Evolutionary conservation across 495 filamentous ascomycete genomes (phyloP).

Genomic region (Emericellopsis terricola): DNA sequence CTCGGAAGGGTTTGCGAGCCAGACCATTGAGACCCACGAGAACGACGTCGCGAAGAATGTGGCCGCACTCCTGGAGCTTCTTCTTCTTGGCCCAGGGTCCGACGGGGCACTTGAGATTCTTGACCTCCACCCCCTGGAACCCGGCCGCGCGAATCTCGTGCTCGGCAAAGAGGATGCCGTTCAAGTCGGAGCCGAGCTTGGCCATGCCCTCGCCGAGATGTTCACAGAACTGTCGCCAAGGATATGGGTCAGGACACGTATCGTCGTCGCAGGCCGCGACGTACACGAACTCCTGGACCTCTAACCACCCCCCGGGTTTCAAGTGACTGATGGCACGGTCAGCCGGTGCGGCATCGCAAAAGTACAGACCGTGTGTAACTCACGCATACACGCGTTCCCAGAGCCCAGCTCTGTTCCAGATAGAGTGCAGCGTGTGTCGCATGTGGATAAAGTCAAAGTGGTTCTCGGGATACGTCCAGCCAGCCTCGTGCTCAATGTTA

Average conservation of each 20-base stretch:
- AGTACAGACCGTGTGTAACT: too few relatives aligned
- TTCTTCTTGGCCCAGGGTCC: conserved; percentile 16
- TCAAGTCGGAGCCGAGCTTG: conserved; percentile 10
- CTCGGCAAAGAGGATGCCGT: conserved; percentile 7
- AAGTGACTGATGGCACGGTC: conserved; percentile 12
- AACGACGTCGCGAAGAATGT: conserved; percentile 14
- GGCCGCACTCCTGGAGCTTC: conserved; percentile 13
- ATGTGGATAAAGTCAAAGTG: conserved; percentile 22
- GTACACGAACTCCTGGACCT: conserved; percentile 29
- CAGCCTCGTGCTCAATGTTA: conserved; percentile 18
- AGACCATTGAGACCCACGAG: conserved; percentile 19
- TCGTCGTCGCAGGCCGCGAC: conserved; percentile 24
- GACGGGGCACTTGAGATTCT: conserved; percentile 13
- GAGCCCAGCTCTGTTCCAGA: conserved; percentile 22
- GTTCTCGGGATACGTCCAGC: conserved; percentile 26
- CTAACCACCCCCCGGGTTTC: conserved; percentile 35
- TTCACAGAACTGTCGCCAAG: conserved; percentile 15
- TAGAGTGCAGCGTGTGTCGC: conserved; percentile 19
- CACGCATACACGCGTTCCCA: conserved; percentile 14
- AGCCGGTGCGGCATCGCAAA: neutral
- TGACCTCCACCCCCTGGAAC: conserved; percentile 9
- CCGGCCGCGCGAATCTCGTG: conserved; percentile 11
- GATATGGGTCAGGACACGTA: conserved; percentile 15
- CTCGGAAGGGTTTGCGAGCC: conserved; percentile 9
- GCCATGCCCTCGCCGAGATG: conserved; percentile 12